A percentile compares a stretch with the other conserved stretches of the same genome.
Conservation (phyloP, 164 flowering plant genomes). For the Hamamelis virginiana region DNA sequence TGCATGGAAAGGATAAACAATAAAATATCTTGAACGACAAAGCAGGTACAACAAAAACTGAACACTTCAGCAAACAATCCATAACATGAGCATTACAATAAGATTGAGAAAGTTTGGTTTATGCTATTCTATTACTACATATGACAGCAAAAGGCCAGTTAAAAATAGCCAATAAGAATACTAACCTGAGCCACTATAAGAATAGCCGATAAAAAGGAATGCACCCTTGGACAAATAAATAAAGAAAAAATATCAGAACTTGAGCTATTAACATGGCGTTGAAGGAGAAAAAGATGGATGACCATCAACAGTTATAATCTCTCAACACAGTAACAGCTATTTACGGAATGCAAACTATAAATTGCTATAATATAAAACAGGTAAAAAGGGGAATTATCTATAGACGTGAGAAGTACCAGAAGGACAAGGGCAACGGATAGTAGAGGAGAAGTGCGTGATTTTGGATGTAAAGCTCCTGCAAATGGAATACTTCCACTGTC, state of each 20-base stretch:
- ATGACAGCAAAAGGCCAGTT: background rate
- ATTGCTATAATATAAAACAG: background rate
- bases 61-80: background rate
- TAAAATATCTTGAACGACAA: background rate
- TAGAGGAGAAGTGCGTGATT: slow-evolving; percentile 67
- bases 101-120: background rate
- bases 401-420: slow-evolving; percentile 38
- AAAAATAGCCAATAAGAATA: slow-evolving; percentile 3
- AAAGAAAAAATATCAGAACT: background rate
- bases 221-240: slow-evolving; percentile 52
- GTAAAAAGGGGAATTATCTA: background rate
- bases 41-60: background rate
- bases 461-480: slow-evolving; percentile 50
- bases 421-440: slow-evolving; percentile 54
- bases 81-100: background rate
- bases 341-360: background rate
- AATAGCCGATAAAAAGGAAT: slow-evolving; percentile 52
- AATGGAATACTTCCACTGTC: slow-evolving; percentile 56
- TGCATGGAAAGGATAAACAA: background rate
- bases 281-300: no score
- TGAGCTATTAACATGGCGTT: no score
- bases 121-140: background rate
- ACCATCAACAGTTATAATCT: no score
- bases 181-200: slow-evolving; percentile 61
- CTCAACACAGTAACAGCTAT: background rate